Evolutionary conservation across 164 flowering plant species (phyloP).

Genomic region (Tetracentron sinense): DNA sequence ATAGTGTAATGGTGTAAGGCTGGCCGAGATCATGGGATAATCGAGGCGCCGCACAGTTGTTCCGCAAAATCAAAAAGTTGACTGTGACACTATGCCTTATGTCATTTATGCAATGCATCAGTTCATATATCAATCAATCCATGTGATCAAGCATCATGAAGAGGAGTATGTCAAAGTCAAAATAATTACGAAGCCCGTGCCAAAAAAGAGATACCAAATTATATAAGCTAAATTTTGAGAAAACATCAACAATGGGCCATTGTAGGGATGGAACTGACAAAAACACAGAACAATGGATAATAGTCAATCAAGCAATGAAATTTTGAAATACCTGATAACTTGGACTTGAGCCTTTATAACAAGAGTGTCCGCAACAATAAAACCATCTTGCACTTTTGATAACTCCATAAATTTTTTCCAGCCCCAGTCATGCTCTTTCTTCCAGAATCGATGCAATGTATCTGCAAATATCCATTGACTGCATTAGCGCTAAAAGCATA

Average conservation of each 20-base stretch:
- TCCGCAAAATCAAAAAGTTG: too few relatives aligned
- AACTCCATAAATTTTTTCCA: slow-evolving; percentile 99
- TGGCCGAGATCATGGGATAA: too few relatives aligned
- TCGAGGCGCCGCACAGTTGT: too few relatives aligned
- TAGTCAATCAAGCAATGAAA: not conserved
- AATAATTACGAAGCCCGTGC: too few relatives aligned
- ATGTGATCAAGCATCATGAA: too few relatives aligned
- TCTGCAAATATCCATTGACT: slow-evolving; percentile 38
- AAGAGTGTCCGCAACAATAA: slow-evolving; percentile 80
- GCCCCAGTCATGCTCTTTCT: slow-evolving; percentile 99
- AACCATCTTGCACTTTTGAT: slow-evolving; percentile 86
- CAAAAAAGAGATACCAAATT: too few relatives aligned
- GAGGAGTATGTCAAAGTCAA: too few relatives aligned
- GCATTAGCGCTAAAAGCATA: slow-evolving; percentile 2
- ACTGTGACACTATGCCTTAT: too few relatives aligned
- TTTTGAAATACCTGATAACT: slow-evolving; percentile 66
- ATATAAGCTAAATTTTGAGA: too few relatives aligned
- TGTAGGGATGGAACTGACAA: not conserved
- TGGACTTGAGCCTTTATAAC: slow-evolving; percentile 97
- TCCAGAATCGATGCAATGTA: slow-evolving; percentile 85
- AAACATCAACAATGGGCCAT: not conserved
- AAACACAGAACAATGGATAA: not conserved
- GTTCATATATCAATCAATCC: too few relatives aligned
- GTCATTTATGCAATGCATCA: too few relatives aligned
- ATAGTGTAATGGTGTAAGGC: too few relatives aligned